Conservation (phyloP, 1,284 basidiomycete genomes). For the Athelia psychrophila region DNA sequence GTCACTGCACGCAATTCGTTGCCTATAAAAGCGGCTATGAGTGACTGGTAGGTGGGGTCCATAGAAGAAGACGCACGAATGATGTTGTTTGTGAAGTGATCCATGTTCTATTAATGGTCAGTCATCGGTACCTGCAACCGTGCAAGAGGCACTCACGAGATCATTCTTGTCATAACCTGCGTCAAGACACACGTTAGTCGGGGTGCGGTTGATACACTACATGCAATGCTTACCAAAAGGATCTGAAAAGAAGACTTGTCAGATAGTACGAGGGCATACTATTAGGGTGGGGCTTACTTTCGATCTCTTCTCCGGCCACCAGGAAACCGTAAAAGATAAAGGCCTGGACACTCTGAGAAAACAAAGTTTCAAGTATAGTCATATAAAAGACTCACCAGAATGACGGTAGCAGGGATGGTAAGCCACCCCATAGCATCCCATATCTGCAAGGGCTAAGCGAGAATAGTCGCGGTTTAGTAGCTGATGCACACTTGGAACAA, state of each 20-base stretch:
- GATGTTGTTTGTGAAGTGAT: conserved; percentile 65
- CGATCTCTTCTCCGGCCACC: conserved; percentile 68
- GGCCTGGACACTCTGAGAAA: conserved; percentile 17
- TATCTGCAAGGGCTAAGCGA: conserved; percentile 67
- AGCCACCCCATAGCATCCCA: conserved; percentile 57
- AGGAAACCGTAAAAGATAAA: conserved; percentile 72
- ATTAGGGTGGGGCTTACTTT: conserved; percentile 42
- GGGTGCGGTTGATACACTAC: conserved; percentile 15
- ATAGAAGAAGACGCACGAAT: conserved; percentile 39
- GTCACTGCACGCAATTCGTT: conserved; percentile 59
- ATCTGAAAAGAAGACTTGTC: conserved; percentile 31
- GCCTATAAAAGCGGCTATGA: conserved; percentile 23
- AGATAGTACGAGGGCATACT: background rate
- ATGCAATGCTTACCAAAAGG: conserved; percentile 40
- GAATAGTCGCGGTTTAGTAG: background rate
- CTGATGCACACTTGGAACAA: no score
- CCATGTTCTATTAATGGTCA: conserved; percentile 42
- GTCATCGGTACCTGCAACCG: conserved; percentile 1
- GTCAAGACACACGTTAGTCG: conserved; percentile 14
- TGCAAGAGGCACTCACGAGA: conserved; percentile 37
- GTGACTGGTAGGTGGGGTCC: background rate
- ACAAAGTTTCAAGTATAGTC: no score
- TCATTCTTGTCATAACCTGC: conserved; percentile 66
- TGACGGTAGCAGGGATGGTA: conserved; percentile 60
- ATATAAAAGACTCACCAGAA: conserved; percentile 25